Evolutionary conservation across 495 filamentous ascomycete species (phyloP).

Genomic region (Podospora appendiculata): DNA sequence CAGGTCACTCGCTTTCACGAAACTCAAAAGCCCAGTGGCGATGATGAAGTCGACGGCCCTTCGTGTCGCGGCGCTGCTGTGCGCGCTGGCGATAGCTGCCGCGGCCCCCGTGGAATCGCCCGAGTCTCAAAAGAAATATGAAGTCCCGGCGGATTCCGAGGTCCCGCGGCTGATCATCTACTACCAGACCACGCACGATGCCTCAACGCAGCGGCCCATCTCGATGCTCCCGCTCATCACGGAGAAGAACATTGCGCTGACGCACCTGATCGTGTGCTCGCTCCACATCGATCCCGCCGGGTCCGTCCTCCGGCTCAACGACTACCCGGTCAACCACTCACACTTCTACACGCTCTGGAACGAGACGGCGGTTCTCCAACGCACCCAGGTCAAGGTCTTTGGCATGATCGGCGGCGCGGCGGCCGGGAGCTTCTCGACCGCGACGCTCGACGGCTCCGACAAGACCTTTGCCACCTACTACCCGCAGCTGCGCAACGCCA

Average conservation of each 20-base stretch:
- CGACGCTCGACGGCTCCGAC: conserved; percentile 48
- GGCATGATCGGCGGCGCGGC: conserved; percentile 82
- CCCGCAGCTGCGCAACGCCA: conserved; percentile 49
- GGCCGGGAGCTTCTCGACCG: conserved; percentile 48
- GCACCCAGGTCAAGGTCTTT: conserved; percentile 60
- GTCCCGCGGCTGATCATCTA: conserved; percentile 50
- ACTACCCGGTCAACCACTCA: conserved; percentile 50
- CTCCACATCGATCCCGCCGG: conserved; percentile 59
- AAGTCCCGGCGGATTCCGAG: too few relatives aligned
- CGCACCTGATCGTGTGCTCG: conserved; percentile 70
- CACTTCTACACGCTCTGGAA: conserved; percentile 57
- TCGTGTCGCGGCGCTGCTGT: too few relatives aligned
- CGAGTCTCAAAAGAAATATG: too few relatives aligned
- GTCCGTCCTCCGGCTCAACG: conserved; percentile 59
- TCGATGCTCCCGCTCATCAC: conserved; percentile 67
- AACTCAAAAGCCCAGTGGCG: too few relatives aligned
- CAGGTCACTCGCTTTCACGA: too few relatives aligned
- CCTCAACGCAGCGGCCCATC: conserved; percentile 47
- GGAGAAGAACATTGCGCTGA: conserved; percentile 41
- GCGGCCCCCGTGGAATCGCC: too few relatives aligned
- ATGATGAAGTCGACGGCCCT: too few relatives aligned
- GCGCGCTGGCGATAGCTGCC: too few relatives aligned
- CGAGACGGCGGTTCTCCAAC: conserved; percentile 52
- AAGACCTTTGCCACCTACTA: conserved; percentile 60
- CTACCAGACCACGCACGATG: conserved; percentile 61